A percentile compares a stretch with the other conserved stretches of the same genome.
phyloP scores from a whole-genome alignment of 2,329 filamentous ascomycete genomes.

The Cladophialophora carrionii region DNA sequence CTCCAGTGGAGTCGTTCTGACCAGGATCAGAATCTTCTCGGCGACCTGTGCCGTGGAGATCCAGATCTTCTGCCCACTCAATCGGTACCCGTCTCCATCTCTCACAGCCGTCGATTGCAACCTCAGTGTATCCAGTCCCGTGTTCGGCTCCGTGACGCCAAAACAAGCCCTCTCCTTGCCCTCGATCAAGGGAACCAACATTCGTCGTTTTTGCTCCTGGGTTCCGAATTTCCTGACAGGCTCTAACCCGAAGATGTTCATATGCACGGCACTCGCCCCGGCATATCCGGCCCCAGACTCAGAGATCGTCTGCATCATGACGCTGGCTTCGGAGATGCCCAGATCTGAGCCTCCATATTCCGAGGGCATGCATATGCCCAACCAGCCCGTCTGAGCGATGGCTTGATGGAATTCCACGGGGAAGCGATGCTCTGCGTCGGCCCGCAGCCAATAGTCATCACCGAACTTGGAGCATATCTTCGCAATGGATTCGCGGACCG shows the following conservation, averaged over 20 bases:
- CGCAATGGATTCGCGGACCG: slow-evolving; percentile 50
- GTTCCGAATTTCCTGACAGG: slow-evolving; percentile 52
- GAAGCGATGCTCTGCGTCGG: slow-evolving; percentile 46
- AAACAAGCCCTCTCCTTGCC: slow-evolving; percentile 50
- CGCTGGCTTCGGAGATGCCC: slow-evolving; percentile 49
- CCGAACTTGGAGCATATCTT: slow-evolving; percentile 51
- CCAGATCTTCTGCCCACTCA: slow-evolving; percentile 52
- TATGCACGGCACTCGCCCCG: slow-evolving; percentile 50
- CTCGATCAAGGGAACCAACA: slow-evolving; percentile 47
- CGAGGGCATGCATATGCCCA: slow-evolving; percentile 52
- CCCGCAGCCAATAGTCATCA: slow-evolving; percentile 50
- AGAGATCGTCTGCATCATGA: slow-evolving; percentile 55
- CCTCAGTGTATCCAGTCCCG: slow-evolving; percentile 50
- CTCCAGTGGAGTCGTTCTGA: slow-evolving; percentile 48
- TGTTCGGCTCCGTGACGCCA: slow-evolving; percentile 51
- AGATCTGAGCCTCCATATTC: slow-evolving; percentile 50
- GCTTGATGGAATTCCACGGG: slow-evolving; percentile 48
- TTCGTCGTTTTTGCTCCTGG: slow-evolving; percentile 49
- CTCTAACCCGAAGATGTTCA: slow-evolving; percentile 55
- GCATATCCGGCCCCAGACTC: slow-evolving; percentile 52
- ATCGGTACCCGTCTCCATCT: slow-evolving; percentile 41
- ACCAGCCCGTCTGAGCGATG: slow-evolving; percentile 50
- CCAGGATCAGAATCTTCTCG: slow-evolving; percentile 51
- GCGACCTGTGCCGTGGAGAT: slow-evolving; percentile 53
- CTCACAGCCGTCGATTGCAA: slow-evolving; percentile 45